Evolutionary conservation across 2,329 filamentous ascomycete genomes (phyloP).

Genomic region (Paecilomyces sp.): DNA sequence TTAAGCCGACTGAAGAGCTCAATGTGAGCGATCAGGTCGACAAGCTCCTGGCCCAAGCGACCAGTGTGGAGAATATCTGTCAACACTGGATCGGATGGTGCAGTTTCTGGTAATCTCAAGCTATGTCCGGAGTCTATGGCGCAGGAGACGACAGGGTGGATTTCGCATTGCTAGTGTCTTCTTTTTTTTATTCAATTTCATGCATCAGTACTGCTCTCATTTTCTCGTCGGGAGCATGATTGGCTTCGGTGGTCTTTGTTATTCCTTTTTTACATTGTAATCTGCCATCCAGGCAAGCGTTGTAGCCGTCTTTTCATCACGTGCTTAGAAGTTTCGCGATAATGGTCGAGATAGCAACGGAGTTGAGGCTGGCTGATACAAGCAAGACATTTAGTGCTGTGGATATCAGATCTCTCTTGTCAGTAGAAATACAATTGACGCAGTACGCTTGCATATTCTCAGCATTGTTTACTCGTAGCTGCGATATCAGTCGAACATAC

Average conservation of each 20-base stretch:
- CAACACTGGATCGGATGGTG: slow-evolving; percentile 99
- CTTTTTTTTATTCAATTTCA: background rate
- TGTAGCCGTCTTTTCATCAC: background rate
- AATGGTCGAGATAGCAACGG: background rate
- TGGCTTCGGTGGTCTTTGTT: background rate
- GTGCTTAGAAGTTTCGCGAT: background rate
- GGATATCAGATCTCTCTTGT: background rate
- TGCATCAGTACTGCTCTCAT: background rate
- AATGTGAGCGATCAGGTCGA: slow-evolving; percentile 84
- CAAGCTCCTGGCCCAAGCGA: slow-evolving; percentile 89
- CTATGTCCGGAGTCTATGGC: slow-evolving; percentile 16
- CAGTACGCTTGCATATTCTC: background rate
- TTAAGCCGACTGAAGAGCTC: slow-evolving; percentile 78
- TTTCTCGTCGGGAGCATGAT: background rate
- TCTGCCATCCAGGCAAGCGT: background rate
- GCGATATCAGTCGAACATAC: background rate
- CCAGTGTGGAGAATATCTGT: slow-evolving; percentile 93
- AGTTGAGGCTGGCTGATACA: background rate
- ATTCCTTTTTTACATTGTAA: background rate
- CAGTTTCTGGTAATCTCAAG: slow-evolving; percentile 72
- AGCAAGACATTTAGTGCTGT: background rate
- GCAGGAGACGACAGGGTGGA: slow-evolving; percentile 18
- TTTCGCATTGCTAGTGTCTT: slow-evolving; percentile 11
- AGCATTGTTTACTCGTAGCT: background rate
- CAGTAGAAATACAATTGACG: background rate